Evolutionary conservation across 129 eudicot species (phyloP), one percentile per base, ranked within the genome.

Genomic region (Lactuca saligna): DNA sequence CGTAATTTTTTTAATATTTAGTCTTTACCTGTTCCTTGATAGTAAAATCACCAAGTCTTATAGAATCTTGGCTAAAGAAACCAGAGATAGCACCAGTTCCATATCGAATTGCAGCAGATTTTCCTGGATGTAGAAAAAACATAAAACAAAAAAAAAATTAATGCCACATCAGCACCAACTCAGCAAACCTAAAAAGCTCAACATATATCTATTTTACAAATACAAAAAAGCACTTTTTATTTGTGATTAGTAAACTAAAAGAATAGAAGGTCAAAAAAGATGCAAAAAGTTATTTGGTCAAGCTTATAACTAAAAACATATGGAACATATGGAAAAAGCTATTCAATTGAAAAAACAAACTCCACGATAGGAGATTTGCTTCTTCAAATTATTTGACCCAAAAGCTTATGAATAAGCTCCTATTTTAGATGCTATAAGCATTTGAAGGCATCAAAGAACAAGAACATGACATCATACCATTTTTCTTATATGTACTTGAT

Each of bases 51-150:
- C 91, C 91, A 70, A 85, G 77, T 74, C 62, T 48, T 56, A 85
- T 72, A 65, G 67, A 42, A 70, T 85, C 91, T 74, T 85, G 81
- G 68, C 87, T 85, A 58, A 82, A 72, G 55, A 85, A 82, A 37
- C 91, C 91, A 12, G 79, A 72, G 54, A 85, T 63, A n/a, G 87
- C 61, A 17, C 84, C 85, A 56, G 87, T 70, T 65, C 87, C 91
- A 74, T 85, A 85, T 34, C 61, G 71, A 61, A 85, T 82, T 41
- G 79, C 69, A 42, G 75, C 81, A 54, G 75, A 54, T 73, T 72
- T 82, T 56, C 91, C 91, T 85, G 25, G 50, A 75, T 75, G 32
- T 51, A n/a, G 5, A 3, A 33, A 63, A 15, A 46, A 59, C 33
- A 29, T 39, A n/a, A 68, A 17, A 3, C 17, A 16, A 3, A 4